A percentile compares a stretch with the other conserved stretches of the same genome.
phyloP scores from a whole-genome alignment of 371 early-diverging fungal genomes.

The Coemansia sp. region DNA sequence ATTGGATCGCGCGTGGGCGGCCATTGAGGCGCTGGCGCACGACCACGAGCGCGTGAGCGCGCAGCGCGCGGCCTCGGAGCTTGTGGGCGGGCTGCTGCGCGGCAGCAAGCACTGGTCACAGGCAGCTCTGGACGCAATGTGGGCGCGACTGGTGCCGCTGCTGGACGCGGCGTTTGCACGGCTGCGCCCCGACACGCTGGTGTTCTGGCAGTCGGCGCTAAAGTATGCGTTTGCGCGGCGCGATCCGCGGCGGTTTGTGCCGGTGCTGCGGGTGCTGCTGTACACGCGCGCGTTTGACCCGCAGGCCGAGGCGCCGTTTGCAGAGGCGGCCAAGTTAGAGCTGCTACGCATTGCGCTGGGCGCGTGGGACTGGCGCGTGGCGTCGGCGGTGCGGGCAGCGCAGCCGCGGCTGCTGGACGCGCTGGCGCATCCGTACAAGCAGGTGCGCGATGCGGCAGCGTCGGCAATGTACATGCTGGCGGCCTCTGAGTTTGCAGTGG shows the following conservation, averaged over 20 bases:
- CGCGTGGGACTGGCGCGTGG: constrained; percentile 69
- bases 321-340: constrained; percentile 75
- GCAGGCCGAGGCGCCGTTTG: constrained; percentile 75
- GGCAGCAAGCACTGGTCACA: constrained; percentile 82
- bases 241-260: constrained; percentile 80
- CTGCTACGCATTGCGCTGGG: constrained; percentile 60
- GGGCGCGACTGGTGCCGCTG: constrained; percentile 34
- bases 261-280: constrained; percentile 67
- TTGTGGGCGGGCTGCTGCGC: constrained; percentile 76
- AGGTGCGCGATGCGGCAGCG: constrained; percentile 81
- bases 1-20: constrained; percentile 54
- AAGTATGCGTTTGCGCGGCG: constrained; percentile 59
- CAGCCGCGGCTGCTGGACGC: constrained; percentile 58
- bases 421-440: constrained; percentile 81
- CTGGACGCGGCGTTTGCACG: constrained; percentile 53
- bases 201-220: constrained; percentile 74
- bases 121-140: constrained; percentile 35
- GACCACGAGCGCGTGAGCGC: constrained; percentile 65
- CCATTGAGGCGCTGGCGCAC: constrained; percentile 55
- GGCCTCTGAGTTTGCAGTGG: constrained; percentile 67
- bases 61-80: constrained; percentile 79
- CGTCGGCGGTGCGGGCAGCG: constrained; percentile 53
- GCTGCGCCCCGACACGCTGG: constrained; percentile 65
- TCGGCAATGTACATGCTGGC: constrained; percentile 65
- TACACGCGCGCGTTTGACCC: constrained; percentile 66